phyloP scores from a whole-genome alignment of 352 stramenopile genomes.

The Albugo laibachii region DNA sequence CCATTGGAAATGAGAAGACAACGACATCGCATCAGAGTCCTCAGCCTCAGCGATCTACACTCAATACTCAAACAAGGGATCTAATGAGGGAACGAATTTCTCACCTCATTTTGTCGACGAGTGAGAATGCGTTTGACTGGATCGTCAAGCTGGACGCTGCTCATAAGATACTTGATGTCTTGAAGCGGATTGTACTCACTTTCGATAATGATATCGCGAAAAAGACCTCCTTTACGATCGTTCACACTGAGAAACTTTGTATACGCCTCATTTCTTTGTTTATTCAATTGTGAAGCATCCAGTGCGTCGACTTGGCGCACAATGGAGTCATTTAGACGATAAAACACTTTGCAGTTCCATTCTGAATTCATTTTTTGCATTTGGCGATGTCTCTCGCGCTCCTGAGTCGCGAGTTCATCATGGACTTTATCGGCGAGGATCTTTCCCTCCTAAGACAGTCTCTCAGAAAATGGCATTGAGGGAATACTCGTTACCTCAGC shows the following conservation, averaged over 20 bases:
- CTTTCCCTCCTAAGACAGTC: slow-evolving; percentile 19
- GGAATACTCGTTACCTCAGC: slow-evolving; percentile 20
- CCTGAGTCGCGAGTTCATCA: slow-evolving; percentile 36
- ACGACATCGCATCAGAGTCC: too few relatives aligned
- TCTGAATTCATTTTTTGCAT: slow-evolving; percentile 55
- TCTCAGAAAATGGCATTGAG: not conserved
- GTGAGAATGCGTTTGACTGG: slow-evolving; percentile 39
- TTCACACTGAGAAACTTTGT: slow-evolving; percentile 62
- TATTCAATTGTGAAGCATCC: slow-evolving; percentile 18
- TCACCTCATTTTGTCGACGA: slow-evolving; percentile 37
- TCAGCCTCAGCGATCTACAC: not conserved
- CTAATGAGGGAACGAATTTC: not conserved
- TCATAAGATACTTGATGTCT: slow-evolving; percentile 30
- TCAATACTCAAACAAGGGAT: not conserved
- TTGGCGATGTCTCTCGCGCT: slow-evolving; percentile 35
- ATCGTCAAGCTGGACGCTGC: slow-evolving; percentile 32
- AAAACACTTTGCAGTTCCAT: slow-evolving; percentile 36
- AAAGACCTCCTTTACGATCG: slow-evolving; percentile 49
- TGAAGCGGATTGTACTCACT: slow-evolving; percentile 67
- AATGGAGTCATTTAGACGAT: slow-evolving; percentile 54
- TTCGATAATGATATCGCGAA: slow-evolving; percentile 71
- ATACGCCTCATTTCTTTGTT: slow-evolving; percentile 36
- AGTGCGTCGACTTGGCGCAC: slow-evolving; percentile 25
- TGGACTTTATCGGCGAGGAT: slow-evolving; percentile 33
- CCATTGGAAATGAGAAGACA: not conserved